Percentiles rank a stretch among this genome's conserved stretches.
phyloP scores from a whole-genome alignment of 176 grass and related monocot species.

The Canna indica region DNA sequence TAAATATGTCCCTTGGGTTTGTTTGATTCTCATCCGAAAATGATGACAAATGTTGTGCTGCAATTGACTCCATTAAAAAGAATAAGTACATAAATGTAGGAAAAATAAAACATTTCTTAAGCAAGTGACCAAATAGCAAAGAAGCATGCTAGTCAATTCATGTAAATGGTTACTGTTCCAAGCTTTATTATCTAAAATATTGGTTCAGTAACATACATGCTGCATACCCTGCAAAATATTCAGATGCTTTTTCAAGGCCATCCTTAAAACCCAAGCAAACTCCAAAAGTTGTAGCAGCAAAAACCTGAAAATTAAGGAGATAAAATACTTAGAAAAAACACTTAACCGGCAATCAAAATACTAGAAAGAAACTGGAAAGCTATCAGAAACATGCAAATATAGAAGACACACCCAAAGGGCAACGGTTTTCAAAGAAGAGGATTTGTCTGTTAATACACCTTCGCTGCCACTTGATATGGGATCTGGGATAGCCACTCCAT shows the following conservation, averaged over 20 bases:
- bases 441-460: conserved; percentile 12
- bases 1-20: too few species aligned
- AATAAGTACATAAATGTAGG: background rate
- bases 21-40: too few species aligned
- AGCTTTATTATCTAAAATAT: background rate
- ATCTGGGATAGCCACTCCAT: conserved; percentile 13
- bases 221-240: conserved; percentile 89
- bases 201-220: conserved; percentile 19
- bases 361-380: background rate
- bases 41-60: too few species aligned
- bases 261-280: conserved; percentile 60
- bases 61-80: background rate
- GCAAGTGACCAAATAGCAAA: background rate
- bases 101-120: background rate
- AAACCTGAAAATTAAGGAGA: conserved; percentile 36
- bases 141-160: background rate
- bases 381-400: background rate
- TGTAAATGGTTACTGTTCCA: background rate
- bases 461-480: conserved; percentile 1
- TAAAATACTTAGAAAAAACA: conserved; percentile 1
- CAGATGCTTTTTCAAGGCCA: conserved; percentile 62
- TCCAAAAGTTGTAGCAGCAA: conserved; percentile 63
- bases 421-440: conserved; percentile 40
- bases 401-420: conserved; percentile 32
- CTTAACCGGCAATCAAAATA: conserved; percentile 1